Evolutionary conservation across 208 protist species (phyloP), one percentile per base, ranked within the genome.

Genomic region (Endotrypanum monterogeii): DNA sequence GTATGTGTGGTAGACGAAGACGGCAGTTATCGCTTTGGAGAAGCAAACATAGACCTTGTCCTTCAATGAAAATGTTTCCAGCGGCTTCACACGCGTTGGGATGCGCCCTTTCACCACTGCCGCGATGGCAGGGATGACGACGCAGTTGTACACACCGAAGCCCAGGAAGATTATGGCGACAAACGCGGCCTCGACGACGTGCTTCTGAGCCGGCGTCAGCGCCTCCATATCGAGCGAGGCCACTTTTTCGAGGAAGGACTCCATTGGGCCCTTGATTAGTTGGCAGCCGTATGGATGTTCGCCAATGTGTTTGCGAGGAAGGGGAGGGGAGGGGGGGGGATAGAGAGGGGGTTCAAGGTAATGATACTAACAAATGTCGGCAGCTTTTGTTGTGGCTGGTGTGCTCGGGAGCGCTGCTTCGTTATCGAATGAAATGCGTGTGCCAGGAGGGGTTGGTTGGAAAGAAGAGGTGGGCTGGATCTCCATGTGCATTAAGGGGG

Each of bases 1-100:
- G 67, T 85, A 90, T 6, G 77, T 67, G 78, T 92, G 89, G 70
- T 90, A 91, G 7, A 92, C 87, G 61, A 94, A 94, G 16, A 89
- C 65, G 25, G 83, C 80, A 0, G 89, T 90, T 65, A 89, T 66
- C 23, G 81, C 58, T 73, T 92, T 91, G 57, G 85, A 67, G 23
- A 90, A 85, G 30, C 50, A 51, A 48, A 94, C 89, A 77, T 83
- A 94, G 12, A 88, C 1, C 66, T 86, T 83, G 69, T 94, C 89
- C 51, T 79, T 91, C 50, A 67, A 1, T 39, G 83, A 77, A 44
- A 94, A 74, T 62, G 46, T 78, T 63, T 76, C 68, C 30, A 91
- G 85, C 35, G 85, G 84, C 74, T 83, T 80, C 44, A 69, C 83
- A 2, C 78, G 67, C 18, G 76, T 65, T 3, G 83, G 83, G 48